Base-by-base conservation (phyloP, 108 stramenopile genomes). In the Fistulifera pelliculosa region DNA sequence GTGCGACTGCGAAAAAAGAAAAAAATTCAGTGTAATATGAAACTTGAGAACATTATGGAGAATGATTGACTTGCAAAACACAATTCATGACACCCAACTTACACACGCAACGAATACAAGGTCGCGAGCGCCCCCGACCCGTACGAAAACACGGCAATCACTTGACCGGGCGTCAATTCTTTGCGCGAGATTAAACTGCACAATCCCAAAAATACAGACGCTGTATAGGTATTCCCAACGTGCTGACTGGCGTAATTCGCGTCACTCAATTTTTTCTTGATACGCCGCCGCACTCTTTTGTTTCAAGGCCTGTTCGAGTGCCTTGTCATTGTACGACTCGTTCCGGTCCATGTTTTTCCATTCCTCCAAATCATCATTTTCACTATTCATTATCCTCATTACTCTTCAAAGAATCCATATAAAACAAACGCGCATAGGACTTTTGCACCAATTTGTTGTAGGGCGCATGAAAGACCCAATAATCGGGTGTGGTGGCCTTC, bases 361-460 rank as follows among this genome's bases (percentile, higher is more conserved):
- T 49, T 74, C 75, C 7, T 60, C 62, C 25, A 80, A 38, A 62
- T 57, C 12, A 41, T 12, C 42, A 12, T 40, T 59, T 49, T 47
- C 58, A 60, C 18, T 13, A 18, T 14, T 41, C 14, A 41, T 11
- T 41, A 41, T 14, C 12, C 14, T 14, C 65, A 49, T 60, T 53
- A 18, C 60, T 49, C 17, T 80, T 72, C 18, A 82, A 58, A 26
- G 93, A 87, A 74, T 99, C 98, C 41, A 87, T 40, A 43, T 90
- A 79, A 44, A 85, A 71, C 61, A 99, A 68, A 24, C 98, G 87
- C 13, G 71, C 93, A 64, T 76, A 94, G 28, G 79, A 77, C 76
- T 99, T 97, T 67, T 95, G 90, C 41, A 99, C 98, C 53, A 99
- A 71, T 69, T 99, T 99, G 69, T 96, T 97, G 90, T 99, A 99